phyloP scores from a whole-genome alignment of 495 filamentous ascomycete genomes.

The Tuber indicum region DNA sequence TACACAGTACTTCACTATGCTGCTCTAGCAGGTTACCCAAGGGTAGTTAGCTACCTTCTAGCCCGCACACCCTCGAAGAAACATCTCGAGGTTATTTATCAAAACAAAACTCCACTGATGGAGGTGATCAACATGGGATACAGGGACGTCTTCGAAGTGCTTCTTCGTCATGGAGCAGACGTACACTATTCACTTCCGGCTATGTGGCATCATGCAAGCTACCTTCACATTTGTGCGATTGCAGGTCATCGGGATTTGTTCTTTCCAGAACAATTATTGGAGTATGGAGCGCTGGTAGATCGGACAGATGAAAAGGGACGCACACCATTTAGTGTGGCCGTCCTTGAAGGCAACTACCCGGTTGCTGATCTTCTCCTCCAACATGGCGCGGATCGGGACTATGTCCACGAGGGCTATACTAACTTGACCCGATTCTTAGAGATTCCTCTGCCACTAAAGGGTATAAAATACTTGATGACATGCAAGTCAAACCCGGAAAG shows the following conservation, averaged over 20 bases:
- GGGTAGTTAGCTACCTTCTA: neutral
- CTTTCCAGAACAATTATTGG: neutral
- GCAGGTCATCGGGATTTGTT: neutral
- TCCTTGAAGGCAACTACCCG: neutral
- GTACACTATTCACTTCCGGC: neutral
- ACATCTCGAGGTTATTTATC: neutral
- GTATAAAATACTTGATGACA: neutral
- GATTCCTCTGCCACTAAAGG: neutral
- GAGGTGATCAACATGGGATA: neutral
- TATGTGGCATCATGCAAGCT: neutral
- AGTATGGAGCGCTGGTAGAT: neutral
- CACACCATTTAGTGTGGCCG: neutral
- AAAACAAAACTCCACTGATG: neutral
- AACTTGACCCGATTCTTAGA: neutral
- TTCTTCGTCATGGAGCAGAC: neutral
- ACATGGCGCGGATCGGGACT: neutral
- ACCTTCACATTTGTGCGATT: neutral
- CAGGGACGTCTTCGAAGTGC: neutral
- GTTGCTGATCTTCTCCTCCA: neutral
- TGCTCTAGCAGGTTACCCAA: neutral
- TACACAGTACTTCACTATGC: neutral
- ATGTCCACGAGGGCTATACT: neutral
- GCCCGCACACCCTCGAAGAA: neutral
- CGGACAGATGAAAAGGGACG: neutral
- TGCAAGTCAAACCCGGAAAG: constrained; percentile 2